Percentiles rank a stretch among this genome's conserved stretches.
Evolutionary conservation across 1,284 basidiomycete genomes (phyloP).

Genomic region (Stereum hirsutum): DNA sequence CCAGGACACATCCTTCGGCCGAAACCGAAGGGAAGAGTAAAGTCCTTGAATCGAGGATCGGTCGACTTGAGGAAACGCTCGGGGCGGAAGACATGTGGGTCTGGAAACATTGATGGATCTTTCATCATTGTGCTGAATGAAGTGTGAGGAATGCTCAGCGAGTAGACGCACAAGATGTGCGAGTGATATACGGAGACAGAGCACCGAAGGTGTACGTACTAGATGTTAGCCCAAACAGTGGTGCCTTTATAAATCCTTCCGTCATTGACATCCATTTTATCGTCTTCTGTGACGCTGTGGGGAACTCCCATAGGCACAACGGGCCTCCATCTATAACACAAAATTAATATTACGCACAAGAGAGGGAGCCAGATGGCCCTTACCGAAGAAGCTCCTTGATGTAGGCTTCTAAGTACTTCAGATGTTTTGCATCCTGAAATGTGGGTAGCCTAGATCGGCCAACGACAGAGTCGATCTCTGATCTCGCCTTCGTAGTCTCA

Average conservation of each 20-base stretch:
- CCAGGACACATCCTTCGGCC: conserved; percentile 16
- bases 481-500: not conserved
- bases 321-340: conserved; percentile 6
- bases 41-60: conserved; percentile 8
- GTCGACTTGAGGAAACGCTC: conserved; percentile 11
- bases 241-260: conserved; percentile 7
- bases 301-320: conserved; percentile 7
- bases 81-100: conserved; percentile 12
- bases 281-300: conserved; percentile 4
- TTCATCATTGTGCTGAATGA: conserved; percentile 5
- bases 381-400: conserved; percentile 2
- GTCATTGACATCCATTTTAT: conserved; percentile 6
- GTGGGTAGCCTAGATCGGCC: not conserved
- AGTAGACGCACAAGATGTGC: not conserved
- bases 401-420: not conserved
- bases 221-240: conserved; percentile 7
- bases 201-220: conserved; percentile 5
- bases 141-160: not conserved
- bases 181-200: not conserved
- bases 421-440: not conserved
- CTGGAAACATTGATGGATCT: conserved; percentile 8
- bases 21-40: conserved; percentile 13
- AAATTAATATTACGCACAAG: not conserved
- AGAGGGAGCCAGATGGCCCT: not conserved
- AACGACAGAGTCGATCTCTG: conserved; percentile 1